Evolutionary conservation across 371 early-diverging fungal species (phyloP), one percentile per base, ranked within the genome.

Genomic region (Blyttiomyces sp.): DNA sequence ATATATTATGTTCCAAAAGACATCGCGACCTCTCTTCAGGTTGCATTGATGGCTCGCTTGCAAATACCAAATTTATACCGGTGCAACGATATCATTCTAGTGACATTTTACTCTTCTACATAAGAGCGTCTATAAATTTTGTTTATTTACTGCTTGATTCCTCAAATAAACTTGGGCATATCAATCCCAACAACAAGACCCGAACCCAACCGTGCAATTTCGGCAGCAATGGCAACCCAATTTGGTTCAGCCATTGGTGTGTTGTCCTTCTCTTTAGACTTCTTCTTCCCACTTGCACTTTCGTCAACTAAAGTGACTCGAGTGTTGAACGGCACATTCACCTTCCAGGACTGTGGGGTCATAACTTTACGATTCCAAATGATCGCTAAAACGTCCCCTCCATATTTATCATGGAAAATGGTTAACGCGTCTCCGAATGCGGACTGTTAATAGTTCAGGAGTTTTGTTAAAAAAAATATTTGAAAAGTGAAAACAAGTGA

Each of bases 391-490:
- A 73, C 73, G 51, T 85, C 84, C 35, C 93, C 91, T 32, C 93
- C 93, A 51, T 87, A 89, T 35, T 72, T 67, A 63, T 91, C 88
- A 63, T 85, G 70, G 76, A 90, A 93, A 43, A 90, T 83, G 57
- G 84, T 53, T 19, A 86, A 64, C 11, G 36, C 49, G 16, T 70
- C 67, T 4, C 64, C 64, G 53, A 69, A 73, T 0, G 70, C 62
- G 4, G 32, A 16, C 44, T 64, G 28, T 35, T 9, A 52, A 63
- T 43, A 49, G 42, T 44, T 43, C 24, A 33, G 33, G 39, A n/a
- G n/a, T n/a, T n/a, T n/a, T n/a, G n/a, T n/a, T n/a, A 46, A 48
- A 24, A 44, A 30, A 30, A 54, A 33, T 35, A 19, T 23, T 11
- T 32, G 17, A 42, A 9, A 17, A 19, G 24, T n/a, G 24, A 61